Base-by-base conservation (phyloP, 768 basidiomycete genomes). In the Tulasnella sp. region DNA sequence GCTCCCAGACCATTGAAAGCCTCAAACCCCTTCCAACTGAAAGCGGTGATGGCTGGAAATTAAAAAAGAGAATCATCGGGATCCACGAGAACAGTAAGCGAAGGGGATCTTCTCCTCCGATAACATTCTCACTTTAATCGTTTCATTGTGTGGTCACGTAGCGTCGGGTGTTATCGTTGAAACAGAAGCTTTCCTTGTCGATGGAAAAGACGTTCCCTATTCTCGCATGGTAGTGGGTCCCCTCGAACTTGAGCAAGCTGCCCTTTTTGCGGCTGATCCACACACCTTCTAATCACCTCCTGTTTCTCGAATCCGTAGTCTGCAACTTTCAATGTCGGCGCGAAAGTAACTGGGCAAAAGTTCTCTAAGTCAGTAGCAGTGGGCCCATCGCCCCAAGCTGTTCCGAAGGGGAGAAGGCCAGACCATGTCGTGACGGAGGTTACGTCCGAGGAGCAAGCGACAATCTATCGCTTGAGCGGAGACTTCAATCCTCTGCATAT, bases 401-500 rank as follows among this genome's bases (percentile, higher is more conserved):
- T 90, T 74, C 91, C 91, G 44, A 90, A 89, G 82, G 89, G 89
- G 85, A 88, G 89, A 76, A 87, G 88, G 76, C 88, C 93, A 1
- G 89, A 92, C 83, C 90, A 89, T 86, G 87, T 89, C 21, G 86
- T 92, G 79, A 86, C 86, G 62, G 92, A 94, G 84, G 92, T 91
- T 0, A 88, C 89, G 1, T 86, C 89, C 6, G 90, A 91, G 76
- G 83, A 84, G 78, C 92, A 93, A 84, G 93, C 39, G 1, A 84
- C 92, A 72, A 81, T 92, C 76, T 94, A 92, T 87, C 90, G 93
- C 31, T 88, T 94, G 24, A 92, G 90, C 58, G 93, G 93, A 14
- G 93, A 94, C 84, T 94, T 93, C 84, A 93, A 94, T 84, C 91
- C 93, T 8, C 87, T 94, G 2, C 93, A 94, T 83, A 90, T 92